A percentile compares a stretch with the other conserved stretches of the same genome.
These are phyloP conservation scores for Myotisia sp. DNA, from an alignment of 2,329 filamentous ascomycete genomes.

Conservation along the genomic window DNA sequence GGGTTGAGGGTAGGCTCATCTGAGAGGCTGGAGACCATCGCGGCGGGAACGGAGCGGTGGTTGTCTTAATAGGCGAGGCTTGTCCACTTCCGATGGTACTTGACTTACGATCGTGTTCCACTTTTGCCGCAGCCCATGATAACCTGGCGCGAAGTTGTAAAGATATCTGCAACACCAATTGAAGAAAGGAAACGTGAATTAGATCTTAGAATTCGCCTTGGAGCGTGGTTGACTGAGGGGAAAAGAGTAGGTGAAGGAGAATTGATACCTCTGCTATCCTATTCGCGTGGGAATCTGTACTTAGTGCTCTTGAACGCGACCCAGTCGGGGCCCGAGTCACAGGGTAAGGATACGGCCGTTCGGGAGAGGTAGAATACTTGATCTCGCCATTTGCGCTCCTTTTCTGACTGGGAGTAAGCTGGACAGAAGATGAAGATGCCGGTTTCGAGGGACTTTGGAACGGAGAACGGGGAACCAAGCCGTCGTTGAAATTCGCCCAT, in stretches of 20 bases:
- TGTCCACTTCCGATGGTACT: conserved; percentile 7
- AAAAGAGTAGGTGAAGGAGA: too few species aligned
- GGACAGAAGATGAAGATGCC: conserved; percentile 3
- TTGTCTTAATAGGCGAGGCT: not conserved
- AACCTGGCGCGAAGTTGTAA: conserved; percentile 69
- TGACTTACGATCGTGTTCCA: conserved; percentile 77
- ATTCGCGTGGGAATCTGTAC: conserved; percentile 51
- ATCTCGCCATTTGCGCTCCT: conserved; percentile 62
- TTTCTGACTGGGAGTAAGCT: conserved; percentile 42
- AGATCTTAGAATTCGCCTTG: conserved; percentile 10
- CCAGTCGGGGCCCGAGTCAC: conserved; percentile 20
- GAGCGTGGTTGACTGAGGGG: too few species aligned
- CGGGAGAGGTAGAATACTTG: conserved; percentile 36
- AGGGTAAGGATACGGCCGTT: conserved; percentile 15
- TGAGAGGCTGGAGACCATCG: not conserved
- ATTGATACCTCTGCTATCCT: conserved; percentile 74
- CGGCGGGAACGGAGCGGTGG: not conserved
- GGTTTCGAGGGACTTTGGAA: conserved; percentile 11
- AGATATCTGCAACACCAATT: conserved; percentile 44
- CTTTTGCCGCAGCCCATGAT: conserved; percentile 86
- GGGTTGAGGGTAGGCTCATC: not conserved
- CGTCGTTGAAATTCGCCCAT: not conserved
- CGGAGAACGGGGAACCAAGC: conserved; percentile 9
- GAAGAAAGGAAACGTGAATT: conserved; percentile 14
- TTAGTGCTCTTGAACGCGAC: conserved; percentile 57